Evolutionary conservation across 192 early-diverging fungal genomes (phyloP).

Genomic region (Podila verticillata): DNA sequence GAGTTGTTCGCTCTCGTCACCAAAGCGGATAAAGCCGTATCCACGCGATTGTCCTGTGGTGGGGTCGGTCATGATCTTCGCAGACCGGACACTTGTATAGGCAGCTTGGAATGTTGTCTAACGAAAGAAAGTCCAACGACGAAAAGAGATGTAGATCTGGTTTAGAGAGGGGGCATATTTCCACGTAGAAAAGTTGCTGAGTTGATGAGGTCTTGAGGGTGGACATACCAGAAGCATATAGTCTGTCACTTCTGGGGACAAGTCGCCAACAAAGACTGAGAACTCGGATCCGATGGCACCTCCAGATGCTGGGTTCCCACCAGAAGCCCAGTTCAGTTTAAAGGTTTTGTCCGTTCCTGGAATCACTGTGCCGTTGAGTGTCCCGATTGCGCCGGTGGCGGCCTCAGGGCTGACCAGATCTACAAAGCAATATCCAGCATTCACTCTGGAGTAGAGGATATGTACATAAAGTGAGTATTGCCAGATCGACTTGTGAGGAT

Average conservation of each 20-base stretch:
- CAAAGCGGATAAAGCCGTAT: conserved; percentile 96
- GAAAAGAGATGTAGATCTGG: too few relatives aligned
- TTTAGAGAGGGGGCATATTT: too few relatives aligned
- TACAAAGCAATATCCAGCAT: conserved; percentile 95
- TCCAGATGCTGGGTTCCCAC: conserved; percentile 61
- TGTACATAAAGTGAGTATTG: neutral
- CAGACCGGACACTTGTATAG: conserved; percentile 83
- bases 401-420: conserved; percentile 78
- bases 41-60: conserved; percentile 80
- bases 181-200: neutral
- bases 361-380: conserved; percentile 82
- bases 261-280: conserved; percentile 96
- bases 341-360: conserved; percentile 87
- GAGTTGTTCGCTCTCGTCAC: conserved; percentile 87
- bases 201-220: too few relatives aligned
- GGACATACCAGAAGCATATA: conserved; percentile 74
- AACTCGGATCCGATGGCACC: conserved; percentile 71
- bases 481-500: neutral
- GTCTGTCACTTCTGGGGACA: conserved; percentile 91
- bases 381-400: conserved; percentile 75
- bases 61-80: conserved; percentile 91
- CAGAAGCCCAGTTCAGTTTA: conserved; percentile 96
- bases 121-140: too few relatives aligned
- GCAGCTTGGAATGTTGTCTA: conserved; percentile 79
- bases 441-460: conserved; percentile 32